Base-by-base conservation (phyloP, 140 eudicot genomes). In the Anethum foeniculum region DNA sequence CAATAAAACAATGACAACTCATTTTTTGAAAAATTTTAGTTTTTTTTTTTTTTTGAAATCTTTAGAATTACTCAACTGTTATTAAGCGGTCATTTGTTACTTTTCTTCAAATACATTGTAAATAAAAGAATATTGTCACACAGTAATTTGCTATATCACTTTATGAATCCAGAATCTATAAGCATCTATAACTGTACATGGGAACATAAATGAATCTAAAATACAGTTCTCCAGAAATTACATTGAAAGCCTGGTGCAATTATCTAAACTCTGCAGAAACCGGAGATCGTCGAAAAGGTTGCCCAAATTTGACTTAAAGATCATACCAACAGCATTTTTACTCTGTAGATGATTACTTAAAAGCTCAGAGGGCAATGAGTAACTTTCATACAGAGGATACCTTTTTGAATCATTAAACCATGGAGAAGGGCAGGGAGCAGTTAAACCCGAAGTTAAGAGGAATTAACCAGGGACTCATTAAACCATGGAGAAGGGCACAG, bases 121-220 rank as follows among this genome's bases (percentile, higher is more conserved):
- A n/a, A n/a, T n/a, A n/a, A n/a, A n/a, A n/a, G n/a, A n/a, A n/a
- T n/a, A n/a, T n/a, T n/a, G n/a, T n/a, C n/a, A n/a, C n/a, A n/a
- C n/a, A n/a, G n/a, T n/a, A n/a, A n/a, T n/a, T n/a, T n/a, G n/a
- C n/a, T n/a, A n/a, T n/a, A n/a, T n/a, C n/a, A n/a, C n/a, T n/a
- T n/a, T n/a, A n/a, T n/a, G 81, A n/a, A 43, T 43, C 46, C 46
- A 43, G 46, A 43, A 76, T 32, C 82, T 62, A 82, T 84, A 80
- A 81, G 80, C 82, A 68, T 75, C 80, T 7, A 60, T n/a, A n/a
- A n/a, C n/a, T 90, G 90, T 90, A 92, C 94, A 92, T n/a, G 82
- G 86, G 80, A 80, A 67, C 21, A 77, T 39, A 82, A 2, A 81
- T 34, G 41, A 64, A 80, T 80, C 83, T 75, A n/a, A 82, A 77